Evolutionary conservation across 2,329 filamentous ascomycete genomes (phyloP), one percentile per base, ranked within the genome.

Genomic region (Alternaria angustiovoidea): DNA sequence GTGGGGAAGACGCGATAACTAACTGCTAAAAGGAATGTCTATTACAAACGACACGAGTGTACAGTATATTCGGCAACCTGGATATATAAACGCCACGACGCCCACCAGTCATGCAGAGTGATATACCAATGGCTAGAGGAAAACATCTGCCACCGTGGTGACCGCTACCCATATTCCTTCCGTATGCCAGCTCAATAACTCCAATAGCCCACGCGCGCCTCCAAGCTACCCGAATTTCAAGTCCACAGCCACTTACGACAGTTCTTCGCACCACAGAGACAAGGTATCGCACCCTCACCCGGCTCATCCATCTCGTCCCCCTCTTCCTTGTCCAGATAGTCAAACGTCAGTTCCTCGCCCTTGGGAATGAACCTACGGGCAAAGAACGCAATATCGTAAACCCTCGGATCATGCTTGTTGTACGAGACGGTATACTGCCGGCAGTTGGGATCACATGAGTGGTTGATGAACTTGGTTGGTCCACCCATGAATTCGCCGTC

Each of bases 381-480:
- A 70, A 94, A 94, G 61, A 94, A 84, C 0, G 91, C 91, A 48
- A 94, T 80, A 61, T 93, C 90, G 74, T 94, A 93, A 7, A 94
- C 83, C 47, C 88, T 85, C 59, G 88, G 88, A 70, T 94, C 90
- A 0, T 90, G 87, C 62, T 91, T 89, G 70, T 94, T 91, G 51
- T 90, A 91, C 1, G 91, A 90, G 1, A 92, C 87, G 0, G 90
- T 91, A 77, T 94, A 94, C 61, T 93, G 92, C 14, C 90, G 84
- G 71, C 93, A 85, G 70, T 94, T 94, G 0, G 92, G 91, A 5
- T 91, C 86, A 74, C 92, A 94, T 2, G 87, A 91, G 75, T 95
- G 92, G 69, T 95, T 95, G 75, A 94, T 91, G 77, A 94, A 95
- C 3, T 91, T 86, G 0, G 91, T 92, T 0, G 91, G 90, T 0